Percentiles rank a stretch among this genome's conserved stretches.
These are phyloP conservation scores for Candida pseudoviswanathii DNA, from an alignment of 1,139 yeast genomes.

Conservation along the genomic window DNA sequence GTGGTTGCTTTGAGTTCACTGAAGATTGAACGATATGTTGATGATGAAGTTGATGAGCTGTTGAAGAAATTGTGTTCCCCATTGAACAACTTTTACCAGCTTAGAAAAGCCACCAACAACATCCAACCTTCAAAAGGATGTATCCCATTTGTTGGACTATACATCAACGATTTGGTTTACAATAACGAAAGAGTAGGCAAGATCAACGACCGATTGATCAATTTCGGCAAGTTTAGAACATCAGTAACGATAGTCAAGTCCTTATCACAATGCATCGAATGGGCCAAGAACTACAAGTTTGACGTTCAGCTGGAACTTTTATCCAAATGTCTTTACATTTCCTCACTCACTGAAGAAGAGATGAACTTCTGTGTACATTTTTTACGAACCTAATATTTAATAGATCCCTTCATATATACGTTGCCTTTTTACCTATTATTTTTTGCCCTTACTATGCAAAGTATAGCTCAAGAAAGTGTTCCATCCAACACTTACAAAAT, in stretches of 20 bases:
- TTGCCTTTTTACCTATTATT: too few species aligned
- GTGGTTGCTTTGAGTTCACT: constrained; percentile 80
- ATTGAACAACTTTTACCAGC: constrained; percentile 61
- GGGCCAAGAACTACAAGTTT: constrained; percentile 68
- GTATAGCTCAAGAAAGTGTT: constrained; percentile 69
- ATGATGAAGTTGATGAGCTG: constrained; percentile 3
- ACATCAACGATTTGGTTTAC: constrained; percentile 77
- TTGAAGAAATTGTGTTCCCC: constrained; percentile 59
- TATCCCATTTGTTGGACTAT: constrained; percentile 87
- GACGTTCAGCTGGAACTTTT: constrained; percentile 59
- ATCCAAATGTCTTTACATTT: constrained; percentile 81
- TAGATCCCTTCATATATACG: not conserved
- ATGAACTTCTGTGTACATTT: constrained; percentile 46
- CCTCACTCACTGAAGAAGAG: constrained; percentile 75
- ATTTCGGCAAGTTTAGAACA: constrained; percentile 76
- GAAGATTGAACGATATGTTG: constrained; percentile 46
- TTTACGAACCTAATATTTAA: not conserved
- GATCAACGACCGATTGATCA: constrained; percentile 48
- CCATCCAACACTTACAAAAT: constrained; percentile 79
- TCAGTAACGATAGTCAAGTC: constrained; percentile 79
- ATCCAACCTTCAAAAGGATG: constrained; percentile 76
- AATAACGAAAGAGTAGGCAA: constrained; percentile 71
- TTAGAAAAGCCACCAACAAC: constrained; percentile 63
- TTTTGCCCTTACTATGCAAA: constrained; percentile 14
- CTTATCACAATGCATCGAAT: constrained; percentile 79